Evolutionary conservation across 768 basidiomycete species (phyloP).

Genomic region (Calocybe cyanea): DNA sequence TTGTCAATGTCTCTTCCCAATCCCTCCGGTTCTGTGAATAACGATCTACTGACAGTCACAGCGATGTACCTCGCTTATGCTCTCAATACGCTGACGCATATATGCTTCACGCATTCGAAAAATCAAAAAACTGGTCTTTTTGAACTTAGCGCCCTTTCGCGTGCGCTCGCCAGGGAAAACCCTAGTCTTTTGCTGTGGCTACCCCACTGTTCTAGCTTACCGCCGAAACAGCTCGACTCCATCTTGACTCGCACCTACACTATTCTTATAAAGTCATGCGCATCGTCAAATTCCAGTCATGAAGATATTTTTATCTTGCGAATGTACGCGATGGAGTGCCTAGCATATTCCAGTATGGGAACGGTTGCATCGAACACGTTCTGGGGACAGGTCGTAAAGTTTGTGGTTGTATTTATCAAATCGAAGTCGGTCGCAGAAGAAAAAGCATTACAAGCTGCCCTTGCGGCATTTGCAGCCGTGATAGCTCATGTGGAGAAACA

Average conservation of each 20-base stretch:
- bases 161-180: conserved; percentile 25
- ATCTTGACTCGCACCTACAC: conserved; percentile 61
- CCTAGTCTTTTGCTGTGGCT: conserved; percentile 49
- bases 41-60: conserved; percentile 46
- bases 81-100: conserved; percentile 37
- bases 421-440: conserved; percentile 25
- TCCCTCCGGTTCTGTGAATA: conserved; percentile 20
- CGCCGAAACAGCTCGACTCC: conserved; percentile 52
- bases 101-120: conserved; percentile 7
- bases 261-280: conserved; percentile 40
- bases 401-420: conserved; percentile 42
- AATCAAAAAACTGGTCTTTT: background rate
- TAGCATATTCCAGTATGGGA: conserved; percentile 42
- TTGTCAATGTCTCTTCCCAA: conserved; percentile 44
- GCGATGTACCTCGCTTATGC: conserved; percentile 59
- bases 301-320: conserved; percentile 28
- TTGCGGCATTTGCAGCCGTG: conserved; percentile 40
- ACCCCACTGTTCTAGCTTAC: conserved; percentile 36
- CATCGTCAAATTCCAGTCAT: conserved; percentile 17
- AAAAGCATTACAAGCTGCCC: conserved; percentile 32
- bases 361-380: conserved; percentile 50
- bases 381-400: conserved; percentile 67
- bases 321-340: conserved; percentile 46
- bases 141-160: conserved; percentile 22
- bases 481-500: conserved; percentile 36